Evolutionary conservation across 352 stramenopile species (phyloP).

Genomic region (Phytophthora agathidicida): DNA sequence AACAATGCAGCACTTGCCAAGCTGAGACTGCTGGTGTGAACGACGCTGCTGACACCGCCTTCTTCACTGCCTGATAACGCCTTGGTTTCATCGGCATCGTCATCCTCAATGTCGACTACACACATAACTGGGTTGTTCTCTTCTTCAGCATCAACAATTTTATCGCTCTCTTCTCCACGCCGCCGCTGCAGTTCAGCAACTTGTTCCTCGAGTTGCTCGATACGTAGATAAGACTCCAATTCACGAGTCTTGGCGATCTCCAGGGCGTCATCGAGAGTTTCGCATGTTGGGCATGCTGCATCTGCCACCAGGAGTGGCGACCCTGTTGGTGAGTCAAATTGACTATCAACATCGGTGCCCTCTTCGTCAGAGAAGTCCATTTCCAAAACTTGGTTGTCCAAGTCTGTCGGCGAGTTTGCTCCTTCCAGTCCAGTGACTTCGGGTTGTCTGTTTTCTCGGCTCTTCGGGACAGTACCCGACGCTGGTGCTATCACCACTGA

Average conservation of each 20-base stretch:
- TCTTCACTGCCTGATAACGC: conserved; percentile 17
- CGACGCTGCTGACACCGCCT: conserved; percentile 4
- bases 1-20: conserved; percentile 35
- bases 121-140: conserved; percentile 1
- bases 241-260: conserved; percentile 34
- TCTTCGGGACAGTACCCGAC: conserved; percentile 14
- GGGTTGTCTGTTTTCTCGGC: conserved; percentile 24
- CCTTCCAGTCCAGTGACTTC: conserved; percentile 40
- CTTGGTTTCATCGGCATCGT: conserved; percentile 31
- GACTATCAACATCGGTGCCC: conserved; percentile 22
- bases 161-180: conserved; percentile 8
- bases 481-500: conserved; percentile 26
- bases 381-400: conserved; percentile 31
- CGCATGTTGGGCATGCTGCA: conserved; percentile 28
- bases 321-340: conserved; percentile 22
- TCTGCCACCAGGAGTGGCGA: conserved; percentile 27
- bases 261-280: conserved; percentile 40
- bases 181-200: conserved; percentile 20
- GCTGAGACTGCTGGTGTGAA: conserved; percentile 20
- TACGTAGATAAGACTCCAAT: conserved; percentile 33
- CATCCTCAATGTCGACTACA: conserved; percentile 27
- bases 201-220: conserved; percentile 43
- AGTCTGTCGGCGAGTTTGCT: conserved; percentile 23
- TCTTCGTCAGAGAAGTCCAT: conserved; percentile 40
- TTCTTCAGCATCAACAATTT: conserved; percentile 1